Base-by-base conservation (phyloP, 768 basidiomycete genomes). In the Leccinellum luteum region DNA sequence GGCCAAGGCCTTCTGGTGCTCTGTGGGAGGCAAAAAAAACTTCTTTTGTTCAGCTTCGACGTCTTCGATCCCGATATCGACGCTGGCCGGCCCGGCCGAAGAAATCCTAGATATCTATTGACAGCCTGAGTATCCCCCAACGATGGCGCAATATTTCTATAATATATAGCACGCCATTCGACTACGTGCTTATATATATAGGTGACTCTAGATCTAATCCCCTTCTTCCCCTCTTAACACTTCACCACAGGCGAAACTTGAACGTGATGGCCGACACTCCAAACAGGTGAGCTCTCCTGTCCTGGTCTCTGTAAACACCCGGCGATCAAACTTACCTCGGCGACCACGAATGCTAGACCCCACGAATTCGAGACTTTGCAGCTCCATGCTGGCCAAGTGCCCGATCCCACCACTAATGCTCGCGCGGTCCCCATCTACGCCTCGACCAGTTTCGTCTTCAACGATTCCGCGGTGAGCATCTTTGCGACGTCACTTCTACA, bases 361-460 rank as follows among this genome's bases (percentile, higher is more conserved):
- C 79, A 79, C 28, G 80, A 84, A 60, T 86, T 85, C 60, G 84
- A 86, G 64, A 86, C 85, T 1, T 65, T 85, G 21, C 81, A 86
- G 71, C 72, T 87, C 14, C 85, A 87, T 58, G 85, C 83, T 5
- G 86, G 85, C 3, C 81, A 84, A 54, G 70, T 70, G 3, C 73
- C 76, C 3, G 84, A 84, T 64, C 74, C 80, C 0, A 67, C 81
- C 6, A 83, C 83, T 10, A 82, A 82, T 43, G 82, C 85, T 1
- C 78, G 84, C 10, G 86, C 86, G 1, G 81, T 81, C 2, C 85
- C 86, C 1, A 87, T 87, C 64, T 86, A 85, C 48, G 77, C 83
- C 15, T 70, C 78, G 14, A 79, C 83, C 3, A 78, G 79, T 48
- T 86, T 79, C 57, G 79, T 81, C 32, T 85, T 86, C 72, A 78